Evolutionary conservation across 768 basidiomycete genomes (phyloP), one percentile per base, ranked within the genome.

Genomic region (Leccinum variicolor): DNA sequence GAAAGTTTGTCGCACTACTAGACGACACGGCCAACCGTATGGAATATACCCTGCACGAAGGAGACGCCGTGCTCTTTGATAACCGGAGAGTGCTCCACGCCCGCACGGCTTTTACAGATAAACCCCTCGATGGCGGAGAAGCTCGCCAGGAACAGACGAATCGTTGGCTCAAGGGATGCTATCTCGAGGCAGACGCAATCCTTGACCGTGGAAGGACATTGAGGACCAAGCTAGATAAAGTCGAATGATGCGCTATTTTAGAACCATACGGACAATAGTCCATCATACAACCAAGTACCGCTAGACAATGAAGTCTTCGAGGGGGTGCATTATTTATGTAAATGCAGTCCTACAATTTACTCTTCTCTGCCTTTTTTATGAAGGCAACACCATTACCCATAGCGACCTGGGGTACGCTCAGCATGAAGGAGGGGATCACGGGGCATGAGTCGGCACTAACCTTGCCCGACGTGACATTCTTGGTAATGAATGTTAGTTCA

Each of bases 151-250:
- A 80, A 33, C 81, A 81, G 55, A 73, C 82, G 19, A 85, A 80
- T 64, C 74, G 95, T 53, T 97, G 95, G 95, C 74, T 98, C 54
- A 97, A 97, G 73, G 95, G 96, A 23, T 91, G 81, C 69, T 96
- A 82, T 76, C 67, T 90, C 2, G 88, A 90, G 66, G 84, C 81
- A 3, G 89, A 90, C 64, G 71, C 79, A 9, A 65, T 90, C 54
- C 69, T 84, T 57, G 87, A 89, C 68, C 79, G 83, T 3, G 79
- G 79, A 23, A 79, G 89, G 60, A 75, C 84, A 28, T 65, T 86
- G 52, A 74, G 75, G 57, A 69, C 75, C 19, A 68, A 54, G 25
- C 41, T 68, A 21, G 50, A 66, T 26, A 26, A 21, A 9, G n/a
- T 36, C 23, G 28, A 56, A 15, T 62, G 17, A 58, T 8, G 13